These are phyloP conservation scores for Fusarium sp. DNA, from an alignment of 2,329 filamentous ascomycete species.

Conservation along the genomic window DNA sequence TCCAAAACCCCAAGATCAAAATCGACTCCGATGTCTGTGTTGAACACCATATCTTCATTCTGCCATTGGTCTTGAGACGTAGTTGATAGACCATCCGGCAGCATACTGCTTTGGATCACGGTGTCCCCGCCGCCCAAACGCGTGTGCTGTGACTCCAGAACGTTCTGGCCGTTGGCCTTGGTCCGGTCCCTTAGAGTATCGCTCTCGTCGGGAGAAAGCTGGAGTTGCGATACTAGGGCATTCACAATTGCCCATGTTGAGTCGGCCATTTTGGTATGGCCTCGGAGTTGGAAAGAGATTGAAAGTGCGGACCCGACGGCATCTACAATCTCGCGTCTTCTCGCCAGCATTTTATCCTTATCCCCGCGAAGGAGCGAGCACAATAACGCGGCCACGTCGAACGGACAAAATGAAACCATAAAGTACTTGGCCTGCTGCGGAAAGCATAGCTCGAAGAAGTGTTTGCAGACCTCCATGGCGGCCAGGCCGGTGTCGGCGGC, in stretches of 20 bases:
- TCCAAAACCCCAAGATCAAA: not conserved
- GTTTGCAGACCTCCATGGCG: not conserved
- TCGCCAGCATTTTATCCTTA: not conserved
- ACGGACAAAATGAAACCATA: conserved; percentile 3
- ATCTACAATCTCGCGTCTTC: not conserved
- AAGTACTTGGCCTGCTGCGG: conserved; percentile 1
- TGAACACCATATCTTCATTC: not conserved
- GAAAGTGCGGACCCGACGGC: not conserved
- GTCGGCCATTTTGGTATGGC: not conserved
- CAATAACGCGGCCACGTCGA: not conserved
- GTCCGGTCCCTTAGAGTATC: not conserved
- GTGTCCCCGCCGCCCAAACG: no score
- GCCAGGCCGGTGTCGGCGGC: not conserved
- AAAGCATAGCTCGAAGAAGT: not conserved
- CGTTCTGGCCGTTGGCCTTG: no score
- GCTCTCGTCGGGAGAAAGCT: not conserved
- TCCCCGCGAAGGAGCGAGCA: not conserved
- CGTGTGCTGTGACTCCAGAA: not conserved
- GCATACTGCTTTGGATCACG: not conserved
- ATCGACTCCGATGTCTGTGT: not conserved
- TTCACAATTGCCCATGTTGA: not conserved
- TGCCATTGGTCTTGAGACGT: not conserved
- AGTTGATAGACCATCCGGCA: not conserved
- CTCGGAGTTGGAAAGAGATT: not conserved
- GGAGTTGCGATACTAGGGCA: not conserved